Conservation (phyloP, 805 yeast species). For the Wickerhamomyces strasburgensis region DNA sequence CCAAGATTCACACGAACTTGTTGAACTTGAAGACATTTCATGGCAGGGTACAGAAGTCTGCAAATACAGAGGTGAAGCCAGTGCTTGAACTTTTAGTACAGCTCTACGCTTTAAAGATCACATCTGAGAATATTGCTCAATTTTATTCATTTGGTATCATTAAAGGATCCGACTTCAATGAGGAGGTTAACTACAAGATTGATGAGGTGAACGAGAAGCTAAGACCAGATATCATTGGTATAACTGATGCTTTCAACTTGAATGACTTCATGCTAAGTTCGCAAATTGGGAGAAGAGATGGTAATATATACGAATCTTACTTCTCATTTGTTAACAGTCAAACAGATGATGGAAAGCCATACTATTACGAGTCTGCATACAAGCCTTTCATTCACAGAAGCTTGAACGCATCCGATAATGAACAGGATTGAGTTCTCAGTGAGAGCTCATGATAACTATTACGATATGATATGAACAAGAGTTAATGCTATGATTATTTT, state of each 20-base stretch:
- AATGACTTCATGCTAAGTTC: constrained; percentile 77
- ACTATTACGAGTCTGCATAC: constrained; percentile 28
- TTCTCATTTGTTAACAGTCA: constrained; percentile 51
- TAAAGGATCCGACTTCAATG: constrained; percentile 37
- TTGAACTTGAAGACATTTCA: constrained; percentile 30
- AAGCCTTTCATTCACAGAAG: constrained; percentile 23
- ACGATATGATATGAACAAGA: too few relatives aligned
- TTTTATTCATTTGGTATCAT: constrained; percentile 48
- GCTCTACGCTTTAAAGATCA: constrained; percentile 56
- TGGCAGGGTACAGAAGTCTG: constrained; percentile 20
- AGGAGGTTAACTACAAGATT: constrained; percentile 24
- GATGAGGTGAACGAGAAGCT: constrained; percentile 35
- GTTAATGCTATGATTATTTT: too few relatives aligned
- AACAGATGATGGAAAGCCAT: constrained; percentile 43
- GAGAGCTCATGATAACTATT: too few relatives aligned
- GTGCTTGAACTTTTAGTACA: constrained; percentile 50
- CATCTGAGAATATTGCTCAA: constrained; percentile 60
- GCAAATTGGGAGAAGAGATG: constrained; percentile 76
- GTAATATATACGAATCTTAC: constrained; percentile 77
- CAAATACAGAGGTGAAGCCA: constrained; percentile 31
- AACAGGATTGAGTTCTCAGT: neutral
- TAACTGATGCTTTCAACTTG: constrained; percentile 79
- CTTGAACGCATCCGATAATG: constrained; percentile 18
- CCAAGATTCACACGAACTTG: constrained; percentile 34
- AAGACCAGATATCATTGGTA: constrained; percentile 67